Evolutionary conservation across 495 filamentous ascomycete species (phyloP).

Genomic region (Bathelium albidoporum): DNA sequence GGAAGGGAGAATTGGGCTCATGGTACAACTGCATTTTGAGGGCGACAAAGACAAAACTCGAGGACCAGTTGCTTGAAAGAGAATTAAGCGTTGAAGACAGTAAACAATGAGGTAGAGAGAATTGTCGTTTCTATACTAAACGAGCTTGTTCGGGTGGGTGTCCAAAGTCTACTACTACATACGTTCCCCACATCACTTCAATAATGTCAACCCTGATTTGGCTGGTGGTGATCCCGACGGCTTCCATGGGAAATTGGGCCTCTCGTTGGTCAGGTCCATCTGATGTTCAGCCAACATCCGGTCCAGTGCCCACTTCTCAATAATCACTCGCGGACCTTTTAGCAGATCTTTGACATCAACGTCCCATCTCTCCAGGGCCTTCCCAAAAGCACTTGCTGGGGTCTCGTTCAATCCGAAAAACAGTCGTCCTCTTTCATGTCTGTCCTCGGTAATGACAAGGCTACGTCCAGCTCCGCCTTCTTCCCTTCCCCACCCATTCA

Average conservation of each 20-base stretch:
- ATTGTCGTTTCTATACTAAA: too few relatives aligned
- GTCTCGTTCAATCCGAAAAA: slow-evolving; percentile 45
- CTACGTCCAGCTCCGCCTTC: slow-evolving; percentile 48
- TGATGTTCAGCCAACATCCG: slow-evolving; percentile 64
- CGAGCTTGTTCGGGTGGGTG: too few relatives aligned
- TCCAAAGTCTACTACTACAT: not conserved
- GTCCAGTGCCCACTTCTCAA: slow-evolving; percentile 74
- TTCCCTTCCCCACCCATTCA: slow-evolving; percentile 60
- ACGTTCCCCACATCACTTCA: not conserved
- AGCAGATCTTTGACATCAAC: slow-evolving; percentile 92
- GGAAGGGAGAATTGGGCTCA: slow-evolving; percentile 26
- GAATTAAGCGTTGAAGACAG: not conserved
- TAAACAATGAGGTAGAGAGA: too few relatives aligned
- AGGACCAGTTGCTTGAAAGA: not conserved
- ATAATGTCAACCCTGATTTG: not conserved
- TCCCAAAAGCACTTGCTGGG: slow-evolving; percentile 49
- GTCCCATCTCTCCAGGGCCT: slow-evolving; percentile 55
- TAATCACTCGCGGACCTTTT: slow-evolving; percentile 70
- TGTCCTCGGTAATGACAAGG: slow-evolving; percentile 58
- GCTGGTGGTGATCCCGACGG: not conserved
- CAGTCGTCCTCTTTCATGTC: slow-evolving; percentile 41
- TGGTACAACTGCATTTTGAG: slow-evolving; percentile 25
- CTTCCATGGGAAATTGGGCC: not conserved
- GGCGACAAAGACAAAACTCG: slow-evolving; percentile 5
- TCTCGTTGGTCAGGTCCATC: slow-evolving; percentile 48